Base-by-base conservation (phyloP, 768 basidiomycete genomes). In the Rhizopogon roseolus region DNA sequence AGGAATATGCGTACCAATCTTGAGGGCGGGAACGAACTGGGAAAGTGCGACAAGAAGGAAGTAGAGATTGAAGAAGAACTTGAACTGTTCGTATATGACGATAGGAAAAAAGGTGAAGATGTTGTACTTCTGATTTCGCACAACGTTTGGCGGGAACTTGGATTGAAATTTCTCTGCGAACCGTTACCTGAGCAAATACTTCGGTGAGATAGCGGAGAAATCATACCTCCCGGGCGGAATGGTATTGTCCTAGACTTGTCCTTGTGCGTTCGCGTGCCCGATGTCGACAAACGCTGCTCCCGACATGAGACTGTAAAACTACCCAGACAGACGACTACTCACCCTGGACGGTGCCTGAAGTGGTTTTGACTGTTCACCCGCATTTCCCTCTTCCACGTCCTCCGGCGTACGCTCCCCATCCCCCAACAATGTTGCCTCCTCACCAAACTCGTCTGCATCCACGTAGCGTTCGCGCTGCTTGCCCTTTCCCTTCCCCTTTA, bases 41-140 rank as follows among this genome's bases (percentile, higher is more conserved):
- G 90, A 93, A 7, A 98, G 77, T 0, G 97, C 97, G 37, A 99
- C 97, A 22, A 98, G 85, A 10, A 98, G 82, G 66, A 99, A 99
- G 71, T 98, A 99, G 6, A 98, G 79, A 67, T 98, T 99, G 84
- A 97, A 98, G 76, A 99, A 99, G 78, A 96, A 98, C 71, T 98
- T 98, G 86, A 98, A 99, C 68, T 98, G 96, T 69, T 98, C 95
- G 70, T 98, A 98, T 68, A 98, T 84, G 42, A 98, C 95, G 59
- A 98, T 82, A 3, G 97, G 97, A 9, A 99, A 81, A 77, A 99
- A 99, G n/a, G 91, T 93, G 73, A 92, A 81, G 51, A 90, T 77
- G 66, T 95, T 96, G 79, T 98, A 98, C 75, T 99, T 99, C 71
- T 98, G 96, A 63, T 99, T 99, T 61, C 91, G 86, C 53, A 97